Percentiles rank a stretch among this genome's conserved stretches.
These are phyloP conservation scores for Microstegium vimineum DNA, from an alignment of 176 grass and related monocot genomes.

Conservation along the genomic window DNA sequence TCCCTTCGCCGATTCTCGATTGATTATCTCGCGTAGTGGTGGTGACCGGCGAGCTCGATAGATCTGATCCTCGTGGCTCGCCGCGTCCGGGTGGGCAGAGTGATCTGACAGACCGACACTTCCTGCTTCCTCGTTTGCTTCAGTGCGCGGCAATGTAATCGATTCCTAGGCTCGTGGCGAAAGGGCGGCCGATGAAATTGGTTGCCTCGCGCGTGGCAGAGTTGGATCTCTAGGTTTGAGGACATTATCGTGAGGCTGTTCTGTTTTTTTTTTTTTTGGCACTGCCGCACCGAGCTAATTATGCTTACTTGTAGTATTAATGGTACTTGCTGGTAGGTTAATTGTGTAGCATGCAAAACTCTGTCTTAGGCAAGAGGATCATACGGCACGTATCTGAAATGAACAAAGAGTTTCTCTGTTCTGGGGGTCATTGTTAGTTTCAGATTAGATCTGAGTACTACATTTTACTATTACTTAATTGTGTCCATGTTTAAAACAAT, in stretches of 20 bases:
- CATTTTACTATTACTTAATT: background rate
- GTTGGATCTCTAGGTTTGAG: background rate
- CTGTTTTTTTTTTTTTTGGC: background rate
- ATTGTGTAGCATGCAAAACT: background rate
- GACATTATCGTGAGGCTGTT: background rate
- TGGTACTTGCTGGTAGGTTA: background rate
- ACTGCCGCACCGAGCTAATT: background rate
- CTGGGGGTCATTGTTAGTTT: background rate
- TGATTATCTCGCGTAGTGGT: background rate
- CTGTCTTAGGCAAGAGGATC: background rate
- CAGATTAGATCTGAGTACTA: background rate
- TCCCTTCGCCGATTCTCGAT: background rate
- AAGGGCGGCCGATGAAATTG: background rate
- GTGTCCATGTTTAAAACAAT: background rate
- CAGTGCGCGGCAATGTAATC: background rate
- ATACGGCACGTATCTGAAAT: background rate
- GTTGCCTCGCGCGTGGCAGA: background rate
- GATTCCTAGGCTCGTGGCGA: background rate
- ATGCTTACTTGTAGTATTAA: background rate
- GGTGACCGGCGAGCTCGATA: background rate
- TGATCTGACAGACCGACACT: too few relatives aligned
- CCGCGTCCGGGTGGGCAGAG: too few relatives aligned
- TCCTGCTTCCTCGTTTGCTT: too few relatives aligned
- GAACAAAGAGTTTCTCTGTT: background rate
- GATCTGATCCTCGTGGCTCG: background rate